Evolutionary conservation across 306 rosid genomes (phyloP), one percentile per base, ranked within the genome.

Genomic region (Lathyrus sativus): DNA sequence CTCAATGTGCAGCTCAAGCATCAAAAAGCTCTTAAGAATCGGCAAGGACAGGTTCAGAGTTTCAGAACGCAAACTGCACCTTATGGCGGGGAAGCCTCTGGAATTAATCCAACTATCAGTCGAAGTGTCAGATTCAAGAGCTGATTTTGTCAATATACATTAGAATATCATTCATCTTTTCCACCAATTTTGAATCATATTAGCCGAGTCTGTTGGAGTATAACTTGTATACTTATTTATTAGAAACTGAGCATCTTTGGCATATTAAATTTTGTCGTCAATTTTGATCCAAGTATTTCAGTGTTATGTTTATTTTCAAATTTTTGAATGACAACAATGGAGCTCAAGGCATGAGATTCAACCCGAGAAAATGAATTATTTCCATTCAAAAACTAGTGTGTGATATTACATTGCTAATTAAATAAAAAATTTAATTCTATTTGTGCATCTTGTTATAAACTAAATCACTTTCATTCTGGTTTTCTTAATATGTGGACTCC

Each of bases 51-150:
- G 73, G 93, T 92, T 44, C 93, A 73, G 50, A 70, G 67, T 48
- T 72, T 90, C 73, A 86, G 13, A 76, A 82, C 41, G 70, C 91
- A 89, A 1, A 11, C 10, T 1, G 87, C 82, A 71, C 79, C 83
- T 6, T 92, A 90, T 19, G 85, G 93, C 26, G 98, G 98, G 31
- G 96, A 92, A 70, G 2, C 82, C 28, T n/a, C 95, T 9, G 96
- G 96, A 77, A 92, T 88, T 72, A 92, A 92, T 50, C 71, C 90
- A 2, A 17, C 69, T 67, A 70, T 87, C 79, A 92, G 98, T 69
- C 77, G 88, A 82, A 92, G 96, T 56, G 7, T 76, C 74, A 79
- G 96, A 78, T 85, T 92, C 74, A 76, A 77, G 78, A 58, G 62
- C 77, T 86, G 68, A 79, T 68, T 9, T 70, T 58, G 45, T 66